Conservation (phyloP, 257 asterid genomes). For the Nicotiana undulata region DNA sequence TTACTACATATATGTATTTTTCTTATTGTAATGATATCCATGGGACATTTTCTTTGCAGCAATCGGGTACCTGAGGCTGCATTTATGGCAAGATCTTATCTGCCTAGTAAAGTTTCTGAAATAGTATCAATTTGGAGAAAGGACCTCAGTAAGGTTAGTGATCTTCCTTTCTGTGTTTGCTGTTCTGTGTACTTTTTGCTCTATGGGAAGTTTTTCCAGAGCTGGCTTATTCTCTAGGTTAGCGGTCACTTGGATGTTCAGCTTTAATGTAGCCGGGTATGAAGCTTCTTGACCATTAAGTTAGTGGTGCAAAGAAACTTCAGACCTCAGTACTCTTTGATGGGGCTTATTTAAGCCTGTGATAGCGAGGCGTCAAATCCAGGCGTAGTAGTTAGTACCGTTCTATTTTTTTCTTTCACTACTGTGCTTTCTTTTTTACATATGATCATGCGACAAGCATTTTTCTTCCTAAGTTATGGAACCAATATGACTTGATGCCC, state of each 20-base stretch:
- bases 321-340: neutral
- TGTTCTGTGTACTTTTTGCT: neutral
- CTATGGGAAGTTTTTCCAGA: neutral
- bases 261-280: neutral
- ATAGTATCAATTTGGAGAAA: slow-evolving; percentile 87
- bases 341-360: neutral
- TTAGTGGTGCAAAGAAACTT: neutral
- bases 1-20: neutral
- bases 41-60: slow-evolving; percentile 37
- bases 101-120: slow-evolving; percentile 96
- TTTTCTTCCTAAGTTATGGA: neutral
- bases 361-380: neutral
- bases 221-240: slow-evolving; percentile 4
- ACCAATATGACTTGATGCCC: neutral
- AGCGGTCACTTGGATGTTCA: neutral
- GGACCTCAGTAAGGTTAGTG: slow-evolving; percentile 83
- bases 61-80: slow-evolving; percentile 99
- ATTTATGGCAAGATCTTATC: slow-evolving; percentile 96
- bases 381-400: neutral
- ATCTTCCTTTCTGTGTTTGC: neutral
- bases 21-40: slow-evolving; percentile 4
- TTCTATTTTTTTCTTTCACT: neutral
- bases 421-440: neutral
- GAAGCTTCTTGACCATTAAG: slow-evolving; percentile 1
- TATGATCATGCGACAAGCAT: neutral